Conservation (phyloP, 202 grass and related monocot genomes). For the Brachypodium distachyon region DNA sequence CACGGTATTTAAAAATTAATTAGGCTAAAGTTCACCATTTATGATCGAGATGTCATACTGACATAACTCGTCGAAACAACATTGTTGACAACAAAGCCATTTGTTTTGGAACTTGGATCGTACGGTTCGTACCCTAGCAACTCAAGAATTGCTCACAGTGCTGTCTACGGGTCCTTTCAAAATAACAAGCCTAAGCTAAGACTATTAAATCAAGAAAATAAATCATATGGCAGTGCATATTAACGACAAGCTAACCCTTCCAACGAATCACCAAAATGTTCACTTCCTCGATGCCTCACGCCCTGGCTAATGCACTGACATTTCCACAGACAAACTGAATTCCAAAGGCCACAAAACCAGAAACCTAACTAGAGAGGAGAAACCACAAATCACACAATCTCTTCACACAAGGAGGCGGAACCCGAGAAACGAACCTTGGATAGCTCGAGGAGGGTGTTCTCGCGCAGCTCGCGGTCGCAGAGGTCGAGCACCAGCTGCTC, state of each 20-base stretch:
- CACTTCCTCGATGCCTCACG: background rate
- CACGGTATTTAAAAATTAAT: background rate
- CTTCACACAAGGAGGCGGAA: background rate
- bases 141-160: background rate
- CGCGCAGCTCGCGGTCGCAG: conserved; percentile 81
- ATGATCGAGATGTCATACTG: background rate
- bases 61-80: background rate
- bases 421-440: conserved; percentile 60
- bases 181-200: background rate
- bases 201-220: too few relatives aligned
- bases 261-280: background rate
- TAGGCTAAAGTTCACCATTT: background rate
- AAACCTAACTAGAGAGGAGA: background rate
- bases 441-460: conserved; percentile 92
- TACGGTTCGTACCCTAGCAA: background rate
- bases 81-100: background rate
- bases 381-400: background rate
- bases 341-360: conserved; percentile 1
- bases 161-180: background rate
- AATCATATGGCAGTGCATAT: background rate
- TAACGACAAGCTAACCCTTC: background rate
- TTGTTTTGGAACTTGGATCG: background rate
- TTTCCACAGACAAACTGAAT: background rate
- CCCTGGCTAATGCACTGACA: background rate
- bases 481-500: conserved; percentile 93